Percentiles rank a stretch among this genome's conserved stretches.
These are phyloP conservation scores for Pholiota microspora DNA, from an alignment of 768 basidiomycete genomes.

Conservation along the genomic window DNA sequence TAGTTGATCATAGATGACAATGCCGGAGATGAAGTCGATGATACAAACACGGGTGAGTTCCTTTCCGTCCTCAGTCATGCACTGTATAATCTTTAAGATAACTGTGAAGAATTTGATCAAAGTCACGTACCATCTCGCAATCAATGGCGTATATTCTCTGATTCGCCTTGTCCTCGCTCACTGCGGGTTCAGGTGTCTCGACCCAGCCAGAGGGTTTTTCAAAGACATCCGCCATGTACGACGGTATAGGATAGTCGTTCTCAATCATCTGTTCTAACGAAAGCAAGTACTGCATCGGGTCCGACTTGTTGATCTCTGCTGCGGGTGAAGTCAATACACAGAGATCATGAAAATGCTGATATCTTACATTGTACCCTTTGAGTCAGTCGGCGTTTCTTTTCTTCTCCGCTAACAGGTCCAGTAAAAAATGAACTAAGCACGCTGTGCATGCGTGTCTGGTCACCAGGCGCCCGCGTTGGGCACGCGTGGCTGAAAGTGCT, in stretches of 20 bases:
- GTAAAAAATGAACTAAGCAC: constrained; percentile 83
- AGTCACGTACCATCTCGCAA: constrained; percentile 88
- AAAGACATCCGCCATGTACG: constrained; percentile 75
- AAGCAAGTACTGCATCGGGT: constrained; percentile 71
- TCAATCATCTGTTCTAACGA: constrained; percentile 87
- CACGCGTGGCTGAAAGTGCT: constrained; percentile 90
- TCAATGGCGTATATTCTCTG: constrained; percentile 80
- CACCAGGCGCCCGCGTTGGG: constrained; percentile 91
- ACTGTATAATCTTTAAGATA: constrained; percentile 42
- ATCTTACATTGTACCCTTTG: constrained; percentile 37
- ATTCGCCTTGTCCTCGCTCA: constrained; percentile 30
- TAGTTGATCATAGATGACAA: constrained; percentile 82
- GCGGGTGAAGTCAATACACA: no score
- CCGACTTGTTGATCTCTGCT: constrained; percentile 63
- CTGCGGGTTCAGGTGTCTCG: constrained; percentile 60
- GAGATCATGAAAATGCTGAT: no score
- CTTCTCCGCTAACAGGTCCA: constrained; percentile 73
- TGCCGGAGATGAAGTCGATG: constrained; percentile 71
- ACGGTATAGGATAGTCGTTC: constrained; percentile 89
- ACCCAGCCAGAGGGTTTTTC: constrained; percentile 72
- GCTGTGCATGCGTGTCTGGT: constrained; percentile 80
- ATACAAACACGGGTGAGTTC: constrained; percentile 85
- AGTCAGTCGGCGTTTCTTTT: constrained; percentile 67
- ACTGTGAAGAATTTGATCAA: neutral
- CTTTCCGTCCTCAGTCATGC: constrained; percentile 85